phyloP scores from a whole-genome alignment of 495 filamentous ascomycete genomes.

The Diplogelasinospora grovesii region DNA sequence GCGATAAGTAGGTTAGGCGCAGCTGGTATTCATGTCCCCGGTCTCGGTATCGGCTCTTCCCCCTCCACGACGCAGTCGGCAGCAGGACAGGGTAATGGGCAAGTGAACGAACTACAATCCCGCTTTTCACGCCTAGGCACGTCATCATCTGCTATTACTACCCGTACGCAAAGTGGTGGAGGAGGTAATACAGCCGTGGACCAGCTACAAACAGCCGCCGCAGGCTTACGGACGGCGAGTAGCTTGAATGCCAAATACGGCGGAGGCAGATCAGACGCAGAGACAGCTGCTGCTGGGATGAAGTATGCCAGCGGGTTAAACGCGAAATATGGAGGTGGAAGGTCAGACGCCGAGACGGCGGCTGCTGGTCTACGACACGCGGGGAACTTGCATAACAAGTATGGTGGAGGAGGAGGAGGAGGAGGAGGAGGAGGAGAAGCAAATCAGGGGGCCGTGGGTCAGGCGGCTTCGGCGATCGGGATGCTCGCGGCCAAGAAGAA shows the following conservation, averaged over 20 bases:
- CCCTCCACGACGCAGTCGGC: slow-evolving; percentile 6
- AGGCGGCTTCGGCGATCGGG: slow-evolving; percentile 16
- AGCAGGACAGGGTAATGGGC: not conserved
- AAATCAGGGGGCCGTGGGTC: not conserved
- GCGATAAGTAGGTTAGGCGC: slow-evolving; percentile 61
- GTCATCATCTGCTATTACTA: slow-evolving; percentile 17
- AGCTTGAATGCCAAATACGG: slow-evolving; percentile 46
- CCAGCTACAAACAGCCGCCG: slow-evolving; percentile 58
- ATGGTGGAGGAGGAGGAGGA: slow-evolving; percentile 12
- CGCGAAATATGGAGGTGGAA: too few species aligned
- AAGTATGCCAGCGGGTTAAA: too few species aligned
- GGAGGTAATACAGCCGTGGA: slow-evolving; percentile 54
- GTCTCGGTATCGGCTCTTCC: slow-evolving; percentile 58
- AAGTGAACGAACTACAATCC: slow-evolving; percentile 58
- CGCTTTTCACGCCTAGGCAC: slow-evolving; percentile 47
- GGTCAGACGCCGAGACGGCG: too few species aligned
- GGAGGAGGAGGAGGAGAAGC: not conserved
- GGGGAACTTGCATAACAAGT: slow-evolving; percentile 47
- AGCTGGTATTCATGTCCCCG: slow-evolving; percentile 78
- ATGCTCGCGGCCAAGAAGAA: slow-evolving; percentile 47
- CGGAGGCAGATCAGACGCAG: not conserved
- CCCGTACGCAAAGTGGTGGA: slow-evolving; percentile 21
- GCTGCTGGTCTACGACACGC: slow-evolving; percentile 55
- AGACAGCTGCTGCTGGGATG: too few species aligned
- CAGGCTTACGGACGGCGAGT: slow-evolving; percentile 55